Evolutionary conservation across 1,284 basidiomycete species (phyloP), one percentile per base, ranked within the genome.

Genomic region (Tilletiopsis washingtonensis): DNA sequence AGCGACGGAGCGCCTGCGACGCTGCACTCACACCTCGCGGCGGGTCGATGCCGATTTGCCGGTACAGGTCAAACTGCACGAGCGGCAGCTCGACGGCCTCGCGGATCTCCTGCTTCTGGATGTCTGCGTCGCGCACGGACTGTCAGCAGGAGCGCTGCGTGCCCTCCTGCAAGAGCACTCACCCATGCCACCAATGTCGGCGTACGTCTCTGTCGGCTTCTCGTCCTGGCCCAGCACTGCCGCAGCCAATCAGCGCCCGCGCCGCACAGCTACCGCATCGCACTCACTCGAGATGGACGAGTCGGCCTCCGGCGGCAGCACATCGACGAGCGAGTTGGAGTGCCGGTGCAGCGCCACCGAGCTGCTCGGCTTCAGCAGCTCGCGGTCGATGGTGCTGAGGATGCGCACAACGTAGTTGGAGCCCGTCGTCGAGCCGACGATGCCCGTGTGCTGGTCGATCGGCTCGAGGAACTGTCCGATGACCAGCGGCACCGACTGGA

Each of bases 381-480:
- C 94, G 57, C 93, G 83, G 77, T 99, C 94, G 47, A 99, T 81
- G 2, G 94, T 99, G 7, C 90, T 94, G 26, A 99, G 80, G 57
- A 99, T 98, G 59, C 94, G 83, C 61, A 98, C 93, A 51, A 99
- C 91, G 74, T 98, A 98, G 77, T 97, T 99, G 25, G 88, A 91
- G 6, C 94, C 93, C 7, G 94, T 98, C 0, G 94, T 99, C 24
- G 88, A 91, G 34, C 93, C 94, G 19, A 98, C 94, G 61, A 99
- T 99, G 53, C 87, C 91, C 19, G 93, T 91, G 69, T 87, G 84
- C 74, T 97, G 89, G 78, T 99, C 94, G 74, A 99, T 97, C 48
- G 94, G 88, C 76, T 99, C 94, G 39, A 98, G 82, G 79, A 99
- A 99, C 75, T 99, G 94, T 45, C 94, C 94, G 66, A 99, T 99